Conservation (phyloP, 2,329 filamentous ascomycete genomes). For the Emmonsia crescens region DNA sequence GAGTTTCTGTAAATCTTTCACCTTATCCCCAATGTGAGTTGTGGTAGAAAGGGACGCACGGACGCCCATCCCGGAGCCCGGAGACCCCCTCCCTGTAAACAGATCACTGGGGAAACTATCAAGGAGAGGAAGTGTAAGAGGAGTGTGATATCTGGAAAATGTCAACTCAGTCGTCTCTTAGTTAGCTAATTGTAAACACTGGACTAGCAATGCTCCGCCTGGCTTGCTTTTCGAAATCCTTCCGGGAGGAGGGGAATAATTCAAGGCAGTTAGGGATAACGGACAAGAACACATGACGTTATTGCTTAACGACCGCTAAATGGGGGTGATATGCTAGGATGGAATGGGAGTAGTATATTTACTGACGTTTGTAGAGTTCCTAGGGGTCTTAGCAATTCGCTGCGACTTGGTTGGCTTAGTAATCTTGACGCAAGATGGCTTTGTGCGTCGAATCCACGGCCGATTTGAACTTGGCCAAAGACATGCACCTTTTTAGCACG, state of each 20-base stretch:
- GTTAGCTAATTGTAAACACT: neutral
- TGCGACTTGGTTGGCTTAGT: neutral
- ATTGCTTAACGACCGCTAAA: neutral
- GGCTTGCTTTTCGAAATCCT: neutral
- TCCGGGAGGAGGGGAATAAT: neutral
- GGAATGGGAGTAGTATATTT: neutral
- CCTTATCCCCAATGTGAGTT: conserved; percentile 56
- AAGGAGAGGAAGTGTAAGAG: conserved; percentile 61
- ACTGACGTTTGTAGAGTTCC: conserved; percentile 19
- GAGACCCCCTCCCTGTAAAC: conserved; percentile 40
- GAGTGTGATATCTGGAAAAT: conserved; percentile 23
- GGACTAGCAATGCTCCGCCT: too few relatives aligned
- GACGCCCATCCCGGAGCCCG: conserved; percentile 36
- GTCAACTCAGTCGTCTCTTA: neutral
- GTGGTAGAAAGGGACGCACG: conserved; percentile 59
- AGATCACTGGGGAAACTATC: conserved; percentile 73
- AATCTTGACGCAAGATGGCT: neutral
- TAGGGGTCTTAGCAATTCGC: neutral
- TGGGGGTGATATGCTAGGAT: neutral
- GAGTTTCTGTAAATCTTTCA: conserved; percentile 56
- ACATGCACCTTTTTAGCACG: conserved; percentile 19
- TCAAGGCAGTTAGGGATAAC: too few relatives aligned
- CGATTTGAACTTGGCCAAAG: conserved; percentile 28
- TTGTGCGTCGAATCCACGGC: conserved; percentile 18
- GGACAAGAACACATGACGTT: neutral